Evolutionary conservation across 306 rosid genomes (phyloP).

Genomic region (Herpetospermum pedunculosum): DNA sequence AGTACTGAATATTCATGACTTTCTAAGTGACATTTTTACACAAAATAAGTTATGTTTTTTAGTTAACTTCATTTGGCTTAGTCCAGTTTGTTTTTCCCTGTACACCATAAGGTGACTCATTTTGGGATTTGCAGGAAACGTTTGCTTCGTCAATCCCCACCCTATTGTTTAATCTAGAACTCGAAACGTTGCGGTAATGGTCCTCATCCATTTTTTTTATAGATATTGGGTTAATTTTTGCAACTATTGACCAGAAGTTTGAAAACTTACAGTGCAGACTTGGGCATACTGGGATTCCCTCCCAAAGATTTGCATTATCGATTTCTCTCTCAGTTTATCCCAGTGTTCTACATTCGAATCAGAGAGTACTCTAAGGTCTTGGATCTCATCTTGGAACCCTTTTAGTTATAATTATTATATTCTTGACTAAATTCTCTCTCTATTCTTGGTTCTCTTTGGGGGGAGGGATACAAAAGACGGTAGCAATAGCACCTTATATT

Average conservation of each 20-base stretch:
- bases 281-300: conserved; percentile 90
- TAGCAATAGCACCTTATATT: conserved; percentile 79
- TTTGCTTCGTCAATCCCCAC: conserved; percentile 71
- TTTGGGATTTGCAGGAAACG: conserved; percentile 56
- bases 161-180: conserved; percentile 84
- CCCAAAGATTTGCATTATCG: conserved; percentile 85
- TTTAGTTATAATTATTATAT: not conserved
- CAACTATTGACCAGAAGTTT: conserved; percentile 18
- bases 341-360: conserved; percentile 78
- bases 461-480: conserved; percentile 42
- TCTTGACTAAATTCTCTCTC: conserved; percentile 10
- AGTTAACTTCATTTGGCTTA: not conserved
- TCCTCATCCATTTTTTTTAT: conserved; percentile 7
- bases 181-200: conserved; percentile 77
- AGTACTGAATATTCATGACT: not conserved
- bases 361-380: conserved; percentile 88
- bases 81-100: not conserved
- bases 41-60: not conserved
- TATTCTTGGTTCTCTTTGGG: conserved; percentile 13
- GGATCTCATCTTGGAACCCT: not conserved
- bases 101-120: conserved; percentile 6
- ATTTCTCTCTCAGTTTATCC: conserved; percentile 88
- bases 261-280: conserved; percentile 81
- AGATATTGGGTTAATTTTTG: conserved; percentile 9
- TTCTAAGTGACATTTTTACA: not conserved